A percentile compares a stretch with the other conserved stretches of the same genome.
These are phyloP conservation scores for Thuja plicata DNA, from an alignment of 83 land plant genomes.

Conservation along the genomic window DNA sequence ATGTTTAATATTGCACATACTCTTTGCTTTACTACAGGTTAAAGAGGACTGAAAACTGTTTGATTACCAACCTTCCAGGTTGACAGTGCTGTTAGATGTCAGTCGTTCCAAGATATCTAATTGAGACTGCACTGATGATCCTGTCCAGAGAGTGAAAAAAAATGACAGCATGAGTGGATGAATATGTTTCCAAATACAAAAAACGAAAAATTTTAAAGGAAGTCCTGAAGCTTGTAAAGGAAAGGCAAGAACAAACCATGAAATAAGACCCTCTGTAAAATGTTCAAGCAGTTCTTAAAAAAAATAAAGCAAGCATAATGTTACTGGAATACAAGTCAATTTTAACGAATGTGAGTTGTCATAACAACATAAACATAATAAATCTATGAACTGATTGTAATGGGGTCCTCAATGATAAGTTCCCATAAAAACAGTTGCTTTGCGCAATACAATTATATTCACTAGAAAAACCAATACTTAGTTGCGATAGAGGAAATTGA, in stretches of 20 bases:
- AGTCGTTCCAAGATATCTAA: slow-evolving; percentile 82
- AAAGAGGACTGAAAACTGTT: not conserved
- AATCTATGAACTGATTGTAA: not conserved
- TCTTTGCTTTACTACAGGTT: not conserved
- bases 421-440: not conserved
- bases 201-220: not conserved
- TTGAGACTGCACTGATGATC: slow-evolving; percentile 58
- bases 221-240: not conserved
- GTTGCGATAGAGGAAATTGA: not conserved
- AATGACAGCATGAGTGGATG: not conserved
- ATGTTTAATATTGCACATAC: not conserved
- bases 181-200: not conserved
- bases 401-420: not conserved
- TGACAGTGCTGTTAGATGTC: slow-evolving; percentile 34
- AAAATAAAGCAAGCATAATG: not conserved
- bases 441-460: not conserved
- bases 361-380: not conserved
- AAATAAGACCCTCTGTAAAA: not conserved
- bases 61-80: slow-evolving; percentile 22
- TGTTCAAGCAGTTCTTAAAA: not conserved
- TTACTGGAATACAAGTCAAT: not conserved
- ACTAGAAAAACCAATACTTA: not conserved
- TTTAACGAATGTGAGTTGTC: not conserved
- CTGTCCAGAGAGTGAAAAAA: not conserved
- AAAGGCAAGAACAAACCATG: not conserved